Evolutionary conservation across 2,329 filamentous ascomycete genomes (phyloP).

Genomic region (Xylaria sp.): DNA sequence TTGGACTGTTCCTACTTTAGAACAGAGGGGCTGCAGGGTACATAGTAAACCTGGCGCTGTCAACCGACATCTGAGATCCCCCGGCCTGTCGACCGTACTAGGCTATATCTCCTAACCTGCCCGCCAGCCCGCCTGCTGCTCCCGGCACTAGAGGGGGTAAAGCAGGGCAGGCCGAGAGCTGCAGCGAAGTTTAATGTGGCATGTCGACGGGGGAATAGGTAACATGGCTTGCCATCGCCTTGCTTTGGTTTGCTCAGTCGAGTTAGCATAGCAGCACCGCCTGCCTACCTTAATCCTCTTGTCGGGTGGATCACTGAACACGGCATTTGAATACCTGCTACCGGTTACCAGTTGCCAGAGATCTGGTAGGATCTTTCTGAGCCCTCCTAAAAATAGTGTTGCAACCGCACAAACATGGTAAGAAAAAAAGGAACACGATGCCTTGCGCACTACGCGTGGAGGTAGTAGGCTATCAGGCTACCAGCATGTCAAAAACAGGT

Average conservation of each 20-base stretch:
- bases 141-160: conserved; percentile 4
- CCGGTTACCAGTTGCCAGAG: neutral
- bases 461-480: neutral
- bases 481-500: neutral
- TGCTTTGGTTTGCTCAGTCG: conserved; percentile 10
- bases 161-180: conserved; percentile 28
- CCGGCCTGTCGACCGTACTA: neutral
- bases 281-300: neutral
- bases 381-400: neutral
- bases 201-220: too few species aligned
- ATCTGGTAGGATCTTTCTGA: neutral
- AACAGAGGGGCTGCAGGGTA: neutral
- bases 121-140: too few species aligned
- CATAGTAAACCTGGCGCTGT: neutral
- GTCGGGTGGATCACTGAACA: too few species aligned
- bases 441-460: neutral
- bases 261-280: conserved; percentile 12
- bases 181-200: conserved; percentile 28
- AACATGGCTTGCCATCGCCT: neutral
- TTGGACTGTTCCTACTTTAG: neutral
- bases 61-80: neutral
- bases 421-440: neutral
- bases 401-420: neutral
- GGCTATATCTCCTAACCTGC: too few species aligned
- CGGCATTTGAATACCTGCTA: neutral